Evolutionary conservation across 2,329 filamentous ascomycete species (phyloP).

Genomic region (Aureobasidium uvarum): DNA sequence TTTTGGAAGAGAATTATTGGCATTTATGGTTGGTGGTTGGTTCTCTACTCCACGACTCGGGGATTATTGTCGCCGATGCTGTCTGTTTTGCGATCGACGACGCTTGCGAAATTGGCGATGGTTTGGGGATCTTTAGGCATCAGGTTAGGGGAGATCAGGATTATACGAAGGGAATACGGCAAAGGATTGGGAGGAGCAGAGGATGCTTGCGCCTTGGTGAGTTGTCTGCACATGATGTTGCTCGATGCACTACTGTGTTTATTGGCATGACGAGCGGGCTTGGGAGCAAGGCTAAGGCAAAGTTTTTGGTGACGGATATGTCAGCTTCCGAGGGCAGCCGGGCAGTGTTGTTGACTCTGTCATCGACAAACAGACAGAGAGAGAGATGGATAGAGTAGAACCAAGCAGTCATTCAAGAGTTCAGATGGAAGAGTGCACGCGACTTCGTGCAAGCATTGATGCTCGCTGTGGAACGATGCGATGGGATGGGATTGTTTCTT

Average conservation of each 20-base stretch:
- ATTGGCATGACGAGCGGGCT: slow-evolving; percentile 25
- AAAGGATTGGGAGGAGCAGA: slow-evolving; percentile 1
- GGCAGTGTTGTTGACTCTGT: background rate
- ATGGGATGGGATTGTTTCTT: background rate
- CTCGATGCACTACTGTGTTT: background rate
- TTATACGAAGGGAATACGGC: slow-evolving; percentile 2
- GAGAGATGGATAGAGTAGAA: background rate
- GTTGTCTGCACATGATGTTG: slow-evolving; percentile 3
- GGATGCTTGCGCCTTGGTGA: background rate
- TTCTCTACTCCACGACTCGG: background rate
- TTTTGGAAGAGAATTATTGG: background rate
- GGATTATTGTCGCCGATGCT: background rate
- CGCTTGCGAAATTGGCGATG: slow-evolving; percentile 6
- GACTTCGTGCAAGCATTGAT: background rate
- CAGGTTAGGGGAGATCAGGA: background rate
- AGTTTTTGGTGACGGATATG: slow-evolving; percentile 14
- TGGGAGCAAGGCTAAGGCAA: slow-evolving; percentile 13
- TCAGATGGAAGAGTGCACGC: background rate
- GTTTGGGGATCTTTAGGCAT: slow-evolving; percentile 7
- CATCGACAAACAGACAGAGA: background rate
- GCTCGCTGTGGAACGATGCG: background rate
- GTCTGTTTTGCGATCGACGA: slow-evolving; percentile 5
- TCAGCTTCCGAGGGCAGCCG: slow-evolving; percentile 21
- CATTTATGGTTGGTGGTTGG: background rate
- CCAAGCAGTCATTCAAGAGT: background rate